Conservation (phyloP, 768 basidiomycete species). For the Pilatotrama ljubarskyi region DNA sequence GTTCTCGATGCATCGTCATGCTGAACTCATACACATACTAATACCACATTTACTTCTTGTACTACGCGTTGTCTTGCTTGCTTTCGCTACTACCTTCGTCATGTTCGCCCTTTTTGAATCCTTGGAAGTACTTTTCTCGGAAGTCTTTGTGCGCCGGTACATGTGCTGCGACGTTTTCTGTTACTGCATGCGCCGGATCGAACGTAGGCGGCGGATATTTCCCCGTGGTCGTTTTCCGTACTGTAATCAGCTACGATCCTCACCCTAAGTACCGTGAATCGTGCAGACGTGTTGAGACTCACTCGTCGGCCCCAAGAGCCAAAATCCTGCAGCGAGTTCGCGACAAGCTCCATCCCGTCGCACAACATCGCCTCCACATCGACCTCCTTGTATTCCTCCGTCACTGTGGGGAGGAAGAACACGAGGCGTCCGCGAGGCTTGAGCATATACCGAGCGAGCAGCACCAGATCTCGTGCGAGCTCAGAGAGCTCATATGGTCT, state of each 20-base stretch:
- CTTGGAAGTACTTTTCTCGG: slow-evolving; percentile 82
- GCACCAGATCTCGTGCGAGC: slow-evolving; percentile 78
- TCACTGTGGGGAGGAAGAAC: slow-evolving; percentile 93
- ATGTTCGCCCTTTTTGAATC: slow-evolving; percentile 54
- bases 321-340: slow-evolving; percentile 90
- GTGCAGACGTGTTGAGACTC: slow-evolving; percentile 29
- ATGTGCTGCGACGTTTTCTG: slow-evolving; percentile 32
- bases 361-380: slow-evolving; percentile 80
- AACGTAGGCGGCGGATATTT: slow-evolving; percentile 58
- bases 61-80: neutral
- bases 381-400: slow-evolving; percentile 85
- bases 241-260: slow-evolving; percentile 80
- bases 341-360: slow-evolving; percentile 84
- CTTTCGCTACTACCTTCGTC: neutral
- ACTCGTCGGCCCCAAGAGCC: slow-evolving; percentile 94
- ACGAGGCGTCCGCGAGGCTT: slow-evolving; percentile 87
- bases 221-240: slow-evolving; percentile 62
- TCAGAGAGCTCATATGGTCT: slow-evolving; percentile 90
- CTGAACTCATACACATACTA: neutral
- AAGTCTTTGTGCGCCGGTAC: slow-evolving; percentile 89
- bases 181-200: slow-evolving; percentile 32
- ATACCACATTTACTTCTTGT: neutral
- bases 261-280: neutral
- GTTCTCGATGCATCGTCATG: neutral
- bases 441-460: slow-evolving; percentile 79